Percentiles rank a stretch among this genome's conserved stretches.
Conservation (phyloP, 2,329 filamentous ascomycete genomes). For the Penicillium brevicompactum region DNA sequence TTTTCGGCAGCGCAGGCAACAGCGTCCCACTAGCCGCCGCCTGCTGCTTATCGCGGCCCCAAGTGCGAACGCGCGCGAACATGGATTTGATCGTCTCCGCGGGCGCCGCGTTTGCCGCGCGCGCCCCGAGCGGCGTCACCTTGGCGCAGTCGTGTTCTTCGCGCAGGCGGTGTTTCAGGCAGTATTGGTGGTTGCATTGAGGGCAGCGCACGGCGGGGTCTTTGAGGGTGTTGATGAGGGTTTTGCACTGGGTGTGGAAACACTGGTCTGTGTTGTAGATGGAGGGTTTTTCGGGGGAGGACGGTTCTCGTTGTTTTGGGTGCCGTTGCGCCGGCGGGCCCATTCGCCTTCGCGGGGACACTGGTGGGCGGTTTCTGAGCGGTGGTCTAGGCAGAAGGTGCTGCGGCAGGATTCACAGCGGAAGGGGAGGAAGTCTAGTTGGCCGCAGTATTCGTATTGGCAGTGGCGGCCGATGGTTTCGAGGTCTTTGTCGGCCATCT, state of each 20-base stretch:
- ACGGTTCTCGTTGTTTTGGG: slow-evolving; percentile 27
- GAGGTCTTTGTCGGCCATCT: slow-evolving; percentile 67
- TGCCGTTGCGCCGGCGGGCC: slow-evolving; percentile 52
- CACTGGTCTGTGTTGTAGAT: slow-evolving; percentile 58
- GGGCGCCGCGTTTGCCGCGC: slow-evolving; percentile 42
- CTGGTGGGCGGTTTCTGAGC: slow-evolving; percentile 78
- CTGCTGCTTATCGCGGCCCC: slow-evolving; percentile 74
- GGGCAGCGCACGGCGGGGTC: slow-evolving; percentile 54
- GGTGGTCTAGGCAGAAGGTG: slow-evolving; percentile 92
- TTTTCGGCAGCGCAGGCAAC: slow-evolving; percentile 48
- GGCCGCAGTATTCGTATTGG: slow-evolving; percentile 86
- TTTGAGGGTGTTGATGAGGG: slow-evolving; percentile 54
- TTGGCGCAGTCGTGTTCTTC: slow-evolving; percentile 82
- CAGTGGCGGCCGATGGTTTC: slow-evolving; percentile 88
- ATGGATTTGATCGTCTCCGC: slow-evolving; percentile 71
- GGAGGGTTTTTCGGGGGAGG: slow-evolving; percentile 52
- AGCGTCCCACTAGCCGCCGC: slow-evolving; percentile 66
- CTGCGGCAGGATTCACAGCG: slow-evolving; percentile 82
- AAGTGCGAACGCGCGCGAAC: slow-evolving; percentile 74
- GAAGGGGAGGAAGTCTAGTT: slow-evolving; percentile 95
- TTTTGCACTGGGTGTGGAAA: slow-evolving; percentile 53
- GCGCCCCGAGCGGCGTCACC: slow-evolving; percentile 62
- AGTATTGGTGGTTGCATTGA: slow-evolving; percentile 53
- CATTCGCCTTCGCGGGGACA: slow-evolving; percentile 64
- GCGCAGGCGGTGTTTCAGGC: slow-evolving; percentile 53